Evolutionary conservation across 768 basidiomycete genomes (phyloP).

Genomic region (Mycena sanguinolenta): DNA sequence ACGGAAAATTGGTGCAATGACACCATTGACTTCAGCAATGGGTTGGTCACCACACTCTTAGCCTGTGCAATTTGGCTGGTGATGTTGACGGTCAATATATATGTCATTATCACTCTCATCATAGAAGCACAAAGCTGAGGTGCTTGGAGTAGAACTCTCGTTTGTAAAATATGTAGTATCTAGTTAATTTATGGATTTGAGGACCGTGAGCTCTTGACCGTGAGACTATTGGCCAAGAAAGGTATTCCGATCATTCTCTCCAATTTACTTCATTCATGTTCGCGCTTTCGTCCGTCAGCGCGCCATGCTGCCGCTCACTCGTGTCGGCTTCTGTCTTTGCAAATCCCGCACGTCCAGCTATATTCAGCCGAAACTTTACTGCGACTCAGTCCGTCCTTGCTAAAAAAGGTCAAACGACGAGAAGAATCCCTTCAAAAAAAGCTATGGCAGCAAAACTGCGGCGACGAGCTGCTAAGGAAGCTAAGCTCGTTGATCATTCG

Average conservation of each 20-base stretch:
- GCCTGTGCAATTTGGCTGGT: conserved; percentile 75
- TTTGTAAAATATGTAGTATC: not conserved
- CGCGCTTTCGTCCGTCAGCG: conserved; percentile 21
- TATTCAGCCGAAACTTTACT: conserved; percentile 61
- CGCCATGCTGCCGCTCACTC: conserved; percentile 30
- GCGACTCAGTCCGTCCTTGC: conserved; percentile 61
- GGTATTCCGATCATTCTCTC: not conserved
- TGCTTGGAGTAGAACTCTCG: not conserved
- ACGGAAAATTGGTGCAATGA: conserved; percentile 44
- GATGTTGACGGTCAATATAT: conserved; percentile 79
- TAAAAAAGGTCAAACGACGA: conserved; percentile 62
- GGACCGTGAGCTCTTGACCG: conserved; percentile 14
- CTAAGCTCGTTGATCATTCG: conserved; percentile 68
- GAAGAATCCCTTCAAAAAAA: conserved; percentile 77
- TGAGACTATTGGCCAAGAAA: not conserved
- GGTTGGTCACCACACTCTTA: conserved; percentile 60
- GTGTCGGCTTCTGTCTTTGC: conserved; percentile 13
- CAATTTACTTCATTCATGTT: conserved; percentile 14
- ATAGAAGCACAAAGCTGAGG: conserved; percentile 10
- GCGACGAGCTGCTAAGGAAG: conserved; percentile 67
- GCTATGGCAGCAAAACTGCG: conserved; percentile 75
- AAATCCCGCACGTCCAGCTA: not conserved
- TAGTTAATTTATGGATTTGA: not conserved
- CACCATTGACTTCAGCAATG: conserved; percentile 75
- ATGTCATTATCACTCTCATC: conserved; percentile 67